Evolutionary conservation across 345 rosid genomes (phyloP).

Genomic region (Ceriops zippeliana): DNA sequence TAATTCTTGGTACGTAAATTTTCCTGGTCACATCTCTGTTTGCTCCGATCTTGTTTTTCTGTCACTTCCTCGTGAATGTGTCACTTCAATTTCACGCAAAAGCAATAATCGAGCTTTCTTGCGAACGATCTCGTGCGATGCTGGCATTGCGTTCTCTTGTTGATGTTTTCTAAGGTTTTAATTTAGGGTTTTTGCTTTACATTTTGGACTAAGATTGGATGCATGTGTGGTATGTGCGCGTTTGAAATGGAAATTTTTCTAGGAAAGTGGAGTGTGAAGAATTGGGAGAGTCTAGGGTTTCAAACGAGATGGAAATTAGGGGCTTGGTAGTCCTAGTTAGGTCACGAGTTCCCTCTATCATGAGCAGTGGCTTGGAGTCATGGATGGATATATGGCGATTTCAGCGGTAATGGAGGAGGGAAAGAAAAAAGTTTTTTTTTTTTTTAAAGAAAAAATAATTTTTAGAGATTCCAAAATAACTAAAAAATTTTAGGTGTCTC

Average conservation of each 20-base stretch:
- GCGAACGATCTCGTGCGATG: not conserved
- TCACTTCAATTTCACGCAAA: not conserved
- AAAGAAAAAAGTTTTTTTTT: no score
- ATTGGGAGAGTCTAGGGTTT: not conserved
- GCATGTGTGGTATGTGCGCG: not conserved
- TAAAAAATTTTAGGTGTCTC: no score
- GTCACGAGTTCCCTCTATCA: not conserved
- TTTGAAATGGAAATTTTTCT: not conserved
- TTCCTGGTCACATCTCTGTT: not conserved
- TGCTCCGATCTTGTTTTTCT: not conserved
- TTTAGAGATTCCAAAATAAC: no score
- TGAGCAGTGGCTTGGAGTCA: not conserved
- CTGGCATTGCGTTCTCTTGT: not conserved
- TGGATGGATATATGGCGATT: no score
- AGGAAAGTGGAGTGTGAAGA: not conserved
- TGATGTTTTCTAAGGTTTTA: not conserved
- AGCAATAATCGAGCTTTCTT: not conserved
- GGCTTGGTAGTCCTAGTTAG: not conserved
- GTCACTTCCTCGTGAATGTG: not conserved
- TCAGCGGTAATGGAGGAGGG: no score
- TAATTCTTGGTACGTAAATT: not conserved
- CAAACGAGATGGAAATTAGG: not conserved
- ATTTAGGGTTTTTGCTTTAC: not conserved
- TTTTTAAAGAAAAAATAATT: no score
- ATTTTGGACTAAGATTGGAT: slow-evolving; percentile 2